A percentile compares a stretch with the other conserved stretches of the same genome.
Conservation (phyloP, 331 rosid species). For the Arachis monticola region DNA sequence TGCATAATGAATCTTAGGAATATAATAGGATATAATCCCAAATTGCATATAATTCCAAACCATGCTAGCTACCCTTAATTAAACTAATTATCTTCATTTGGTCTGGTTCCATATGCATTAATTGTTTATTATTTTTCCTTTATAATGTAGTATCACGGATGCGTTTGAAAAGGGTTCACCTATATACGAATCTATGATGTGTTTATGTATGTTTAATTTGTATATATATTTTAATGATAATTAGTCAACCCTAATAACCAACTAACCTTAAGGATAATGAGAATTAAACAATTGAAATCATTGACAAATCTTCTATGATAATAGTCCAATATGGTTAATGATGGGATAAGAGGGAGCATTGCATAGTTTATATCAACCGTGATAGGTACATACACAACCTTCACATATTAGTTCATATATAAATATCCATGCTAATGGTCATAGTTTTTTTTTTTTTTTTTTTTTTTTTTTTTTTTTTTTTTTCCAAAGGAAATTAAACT, state of each 20-base stretch:
- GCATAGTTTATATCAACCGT: neutral
- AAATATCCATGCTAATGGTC: neutral
- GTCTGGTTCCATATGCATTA: neutral
- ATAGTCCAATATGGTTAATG: neutral
- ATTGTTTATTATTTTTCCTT: neutral
- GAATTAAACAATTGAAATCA: slow-evolving; percentile 17
- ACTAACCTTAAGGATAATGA: neutral
- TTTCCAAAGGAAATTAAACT: neutral
- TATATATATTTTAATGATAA: slow-evolving; percentile 9
- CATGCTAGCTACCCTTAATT: neutral
- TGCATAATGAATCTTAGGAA: neutral
- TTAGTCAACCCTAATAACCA: neutral
- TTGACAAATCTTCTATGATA: slow-evolving; percentile 1
- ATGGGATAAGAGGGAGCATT: neutral
- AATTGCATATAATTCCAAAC: slow-evolving; percentile 14
- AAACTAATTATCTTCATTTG: neutral
- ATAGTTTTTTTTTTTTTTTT: neutral
- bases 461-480: neutral
- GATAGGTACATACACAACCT: neutral
- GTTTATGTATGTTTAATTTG: neutral
- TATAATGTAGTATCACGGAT: neutral
- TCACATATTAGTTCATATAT: neutral
- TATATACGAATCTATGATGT: neutral
- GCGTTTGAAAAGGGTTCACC: neutral
- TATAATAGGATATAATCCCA: neutral